Base-by-base conservation (phyloP, 73 alveolate genomes). In the Paramecium primaurelia region DNA sequence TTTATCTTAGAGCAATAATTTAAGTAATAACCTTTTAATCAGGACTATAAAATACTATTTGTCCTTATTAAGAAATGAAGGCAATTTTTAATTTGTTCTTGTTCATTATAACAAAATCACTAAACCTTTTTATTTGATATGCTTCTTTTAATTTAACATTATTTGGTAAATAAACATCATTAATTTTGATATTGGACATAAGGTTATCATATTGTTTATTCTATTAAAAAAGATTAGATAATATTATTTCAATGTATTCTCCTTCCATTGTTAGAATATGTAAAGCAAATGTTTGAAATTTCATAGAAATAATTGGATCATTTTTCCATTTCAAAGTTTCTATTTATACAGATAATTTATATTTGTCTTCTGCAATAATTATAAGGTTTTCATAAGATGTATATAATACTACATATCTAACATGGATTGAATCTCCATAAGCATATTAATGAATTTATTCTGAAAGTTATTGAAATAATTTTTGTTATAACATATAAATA, bases 381-480 rank as follows among this genome's bases (percentile, higher is more conserved):
- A 45, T 26, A 1, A 80, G 45, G 14, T 44, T 80, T 0, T 80
- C 38, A 25, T 26, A 80, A 18, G 91, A 40, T 26, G 91, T 80
- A 25, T 80, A 80, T 49, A 49, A 49, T 49, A 49, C 60, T 12
- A 49, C 20, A 12, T 49, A 49, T 8, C 60, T 49, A 3, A 49
- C 60, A n/a, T 49, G 60, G 60, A 49, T 49, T 25, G 60, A 49
- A 49, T 49, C 90, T 20, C 90, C 90, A 44, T 77, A 77, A 77
- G 90, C 90, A 77, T 77, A 77, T 20, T 25, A 42, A 77, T 77
- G 71, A n/a, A 77, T 77, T 45, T 77, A 45, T 47, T 80, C 91
- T 14, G 91, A 80, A 47, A 34, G 58, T 36, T 80, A 47, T 44
- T 80, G 60, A 75, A 32, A 75, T 30, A 75, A 37, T 75, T 34